Percentiles rank a stretch among this genome's conserved stretches.
phyloP scores from a whole-genome alignment of 805 yeast genomes.

The Jamesozyma spencerorum region DNA sequence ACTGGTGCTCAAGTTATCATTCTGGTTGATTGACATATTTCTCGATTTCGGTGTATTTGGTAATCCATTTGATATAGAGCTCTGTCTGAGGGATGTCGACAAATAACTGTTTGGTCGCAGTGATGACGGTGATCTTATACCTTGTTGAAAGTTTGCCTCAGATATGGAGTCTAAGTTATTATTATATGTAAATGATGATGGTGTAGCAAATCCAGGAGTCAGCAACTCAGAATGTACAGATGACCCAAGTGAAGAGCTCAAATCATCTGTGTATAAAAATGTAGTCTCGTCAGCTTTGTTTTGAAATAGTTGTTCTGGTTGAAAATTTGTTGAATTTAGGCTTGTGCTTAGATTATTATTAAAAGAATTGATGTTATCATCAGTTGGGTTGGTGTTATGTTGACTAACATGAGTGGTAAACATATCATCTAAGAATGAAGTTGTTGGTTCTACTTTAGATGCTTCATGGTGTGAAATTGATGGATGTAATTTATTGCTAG shows the following conservation, averaged over 20 bases:
- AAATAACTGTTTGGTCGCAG: slow-evolving; percentile 24
- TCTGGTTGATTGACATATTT: slow-evolving; percentile 18
- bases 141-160: background rate
- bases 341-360: background rate
- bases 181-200: slow-evolving; percentile 22
- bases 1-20: slow-evolving; percentile 6
- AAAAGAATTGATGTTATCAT: background rate
- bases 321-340: background rate
- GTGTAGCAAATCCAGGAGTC: slow-evolving; percentile 16
- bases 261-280: slow-evolving; percentile 20
- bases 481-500: background rate
- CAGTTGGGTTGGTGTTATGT: background rate
- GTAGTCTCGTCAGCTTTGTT: slow-evolving; percentile 15
- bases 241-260: slow-evolving; percentile 25
- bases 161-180: slow-evolving; percentile 14
- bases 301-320: slow-evolving; percentile 15
- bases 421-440: slow-evolving; percentile 20
- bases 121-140: slow-evolving; percentile 24
- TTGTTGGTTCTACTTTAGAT: background rate
- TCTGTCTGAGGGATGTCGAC: slow-evolving; percentile 24
- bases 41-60: slow-evolving; percentile 26
- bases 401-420: slow-evolving; percentile 7
- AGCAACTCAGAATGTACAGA: slow-evolving; percentile 20
- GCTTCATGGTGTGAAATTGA: background rate
- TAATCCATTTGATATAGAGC: slow-evolving; percentile 8